These are phyloP conservation scores for Cercospora zeae-maydis DNA, from an alignment of 2,329 filamentous ascomycete genomes.

Conservation along the genomic window DNA sequence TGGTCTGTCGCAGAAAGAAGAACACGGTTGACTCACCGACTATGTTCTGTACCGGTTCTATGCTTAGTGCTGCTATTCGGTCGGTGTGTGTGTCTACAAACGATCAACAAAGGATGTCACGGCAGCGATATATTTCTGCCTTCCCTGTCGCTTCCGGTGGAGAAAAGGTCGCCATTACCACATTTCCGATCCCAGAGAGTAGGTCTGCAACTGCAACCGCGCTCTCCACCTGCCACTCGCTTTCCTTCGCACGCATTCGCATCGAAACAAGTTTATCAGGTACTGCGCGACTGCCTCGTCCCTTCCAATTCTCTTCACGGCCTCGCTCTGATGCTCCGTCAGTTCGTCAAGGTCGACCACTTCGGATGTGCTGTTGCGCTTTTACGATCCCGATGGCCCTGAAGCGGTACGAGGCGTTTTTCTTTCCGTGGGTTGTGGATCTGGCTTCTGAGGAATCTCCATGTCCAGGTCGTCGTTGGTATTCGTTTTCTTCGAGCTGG, in stretches of 20 bases:
- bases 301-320: not conserved
- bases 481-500: no score
- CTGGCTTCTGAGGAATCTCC: no score
- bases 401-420: not conserved
- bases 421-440: not conserved
- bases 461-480: no score
- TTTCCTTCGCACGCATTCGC: not conserved
- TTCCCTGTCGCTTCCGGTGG: not conserved
- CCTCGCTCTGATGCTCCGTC: not conserved
- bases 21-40: not conserved
- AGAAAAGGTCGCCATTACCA: not conserved
- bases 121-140: not conserved
- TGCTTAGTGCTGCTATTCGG: not conserved
- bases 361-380: not conserved
- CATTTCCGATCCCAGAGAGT: no score
- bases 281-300: not conserved
- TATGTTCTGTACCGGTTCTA: not conserved
- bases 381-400: not conserved
- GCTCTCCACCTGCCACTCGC: not conserved
- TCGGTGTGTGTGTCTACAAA: not conserved
- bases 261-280: not conserved
- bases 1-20: not conserved
- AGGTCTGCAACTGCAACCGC: not conserved
- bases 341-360: not conserved
- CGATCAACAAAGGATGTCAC: not conserved